Base-by-base conservation (phyloP, 352 stramenopile species). In the Phytophthora pluvialis region DNA sequence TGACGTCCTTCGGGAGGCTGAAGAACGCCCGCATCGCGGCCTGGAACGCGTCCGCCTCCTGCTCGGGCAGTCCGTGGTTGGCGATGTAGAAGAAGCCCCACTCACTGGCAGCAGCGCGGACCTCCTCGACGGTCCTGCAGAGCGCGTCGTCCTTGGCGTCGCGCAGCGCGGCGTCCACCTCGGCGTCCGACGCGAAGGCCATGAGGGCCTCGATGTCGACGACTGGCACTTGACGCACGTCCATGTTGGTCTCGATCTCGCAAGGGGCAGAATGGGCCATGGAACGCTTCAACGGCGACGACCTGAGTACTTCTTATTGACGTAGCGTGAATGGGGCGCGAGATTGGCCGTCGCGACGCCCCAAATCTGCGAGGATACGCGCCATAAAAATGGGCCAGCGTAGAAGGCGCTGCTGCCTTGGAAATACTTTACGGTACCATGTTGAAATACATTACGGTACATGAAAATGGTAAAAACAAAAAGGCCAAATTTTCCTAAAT, bases 81-180 rank as follows among this genome's bases (percentile, higher is more conserved):
- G 81, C 60, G 48, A 98, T 81, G 78, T 98, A 95, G 73, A 98
- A 98, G 76, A 98, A 98, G 9, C 95, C 93, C 82, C 85, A 98
- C 44, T 93, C 80, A 13, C 69, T 75, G 5, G 62, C 55, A 21
- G 62, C 62, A 13, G 31, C 54, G 46, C 72, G 78, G 12, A 88
- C 61, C 21, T 79, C 56, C 1, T 70, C 61, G 60, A 98, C 77
- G 77, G 60, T 82, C 47, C 49, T 46, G 16, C 21, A 15, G 10
- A 89, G 33, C 4, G 55, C 46, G 26, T 33, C 35, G 21, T 70
- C 51, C 4, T 63, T 53, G 4, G 47, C 13, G 15, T 56, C 21
- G 3, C 18, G 49, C 50, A 85, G 54, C 11, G 53, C 67, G 5
- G 62, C 47, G 11, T 76, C 67, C 52, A 90, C 72, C 12, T 78